Evolutionary conservation across 2,329 filamentous ascomycete species (phyloP).

Genomic region (Nigrospora oryzae): DNA sequence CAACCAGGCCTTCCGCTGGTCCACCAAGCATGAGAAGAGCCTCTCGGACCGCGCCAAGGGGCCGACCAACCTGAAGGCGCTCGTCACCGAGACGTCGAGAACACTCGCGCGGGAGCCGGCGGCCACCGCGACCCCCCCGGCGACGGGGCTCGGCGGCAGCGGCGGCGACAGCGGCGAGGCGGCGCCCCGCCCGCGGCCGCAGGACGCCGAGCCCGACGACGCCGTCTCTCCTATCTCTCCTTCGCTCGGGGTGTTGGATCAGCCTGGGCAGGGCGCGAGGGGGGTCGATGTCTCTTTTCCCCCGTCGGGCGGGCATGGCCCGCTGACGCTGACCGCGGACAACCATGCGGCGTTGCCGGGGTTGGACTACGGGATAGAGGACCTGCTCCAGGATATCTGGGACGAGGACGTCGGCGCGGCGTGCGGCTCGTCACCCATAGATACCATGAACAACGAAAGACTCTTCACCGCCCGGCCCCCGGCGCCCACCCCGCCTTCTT

Average conservation of each 20-base stretch:
- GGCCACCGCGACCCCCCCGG: not conserved
- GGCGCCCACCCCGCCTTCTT: not conserved
- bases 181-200: not conserved
- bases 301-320: not conserved
- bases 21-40: constrained; percentile 28
- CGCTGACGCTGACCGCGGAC: constrained; percentile 2
- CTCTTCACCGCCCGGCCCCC: not conserved
- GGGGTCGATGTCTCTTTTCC: not conserved
- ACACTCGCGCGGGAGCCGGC: not conserved
- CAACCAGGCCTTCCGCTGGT: constrained; percentile 27
- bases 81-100: constrained; percentile 5
- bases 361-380: constrained; percentile 6
- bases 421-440: not conserved
- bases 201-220: not conserved
- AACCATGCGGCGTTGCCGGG: constrained; percentile 3
- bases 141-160: no score
- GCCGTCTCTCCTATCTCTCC: not conserved
- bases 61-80: constrained; percentile 4
- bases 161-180: no score
- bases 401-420: constrained; percentile 1
- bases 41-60: constrained; percentile 2
- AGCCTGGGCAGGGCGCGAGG: no score
- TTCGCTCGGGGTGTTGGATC: no score
- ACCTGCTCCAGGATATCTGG: constrained; percentile 7
- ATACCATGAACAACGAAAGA: not conserved